Evolutionary conservation across 306 rosid genomes (phyloP).

Genomic region (Macrotyloma uniflorum): DNA sequence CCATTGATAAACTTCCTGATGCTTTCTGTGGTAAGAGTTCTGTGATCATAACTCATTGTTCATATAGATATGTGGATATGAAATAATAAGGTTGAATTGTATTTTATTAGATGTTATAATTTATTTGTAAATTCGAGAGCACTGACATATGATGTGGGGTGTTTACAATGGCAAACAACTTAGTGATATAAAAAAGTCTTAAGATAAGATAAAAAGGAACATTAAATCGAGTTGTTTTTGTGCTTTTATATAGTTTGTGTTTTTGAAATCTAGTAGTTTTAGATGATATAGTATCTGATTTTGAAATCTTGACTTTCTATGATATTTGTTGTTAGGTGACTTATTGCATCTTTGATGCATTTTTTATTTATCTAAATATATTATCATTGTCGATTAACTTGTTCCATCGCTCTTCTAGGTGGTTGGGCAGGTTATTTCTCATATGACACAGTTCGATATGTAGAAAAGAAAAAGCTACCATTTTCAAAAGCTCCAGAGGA

Average conservation of each 20-base stretch:
- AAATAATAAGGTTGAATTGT: neutral
- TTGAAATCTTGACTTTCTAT: neutral
- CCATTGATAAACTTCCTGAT: constrained; percentile 65
- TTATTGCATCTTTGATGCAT: too few species aligned
- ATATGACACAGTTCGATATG: constrained; percentile 87
- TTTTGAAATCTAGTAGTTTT: neutral
- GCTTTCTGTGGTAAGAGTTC: constrained; percentile 76
- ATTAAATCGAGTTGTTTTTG: neutral
- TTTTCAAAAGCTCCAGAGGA: constrained; percentile 79
- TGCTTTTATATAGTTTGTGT: constrained; percentile 1
- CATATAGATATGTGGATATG: neutral
- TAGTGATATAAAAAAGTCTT: neutral
- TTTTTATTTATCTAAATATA: neutral
- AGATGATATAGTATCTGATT: neutral
- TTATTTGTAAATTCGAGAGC: neutral
- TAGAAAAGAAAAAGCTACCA: constrained; percentile 73
- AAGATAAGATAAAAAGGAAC: neutral
- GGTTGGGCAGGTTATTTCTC: constrained; percentile 95
- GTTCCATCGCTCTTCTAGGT: constrained; percentile 52
- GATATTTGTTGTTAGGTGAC: neutral
- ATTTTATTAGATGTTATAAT: neutral
- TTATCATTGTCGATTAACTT: neutral
- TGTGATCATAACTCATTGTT: constrained; percentile 1
- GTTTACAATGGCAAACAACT: neutral
- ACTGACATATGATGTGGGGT: neutral